A percentile compares a stretch with the other conserved stretches of the same genome.
Evolutionary conservation across 2,329 filamentous ascomycete genomes (phyloP).

Genomic region (Trichoderma asperellum): DNA sequence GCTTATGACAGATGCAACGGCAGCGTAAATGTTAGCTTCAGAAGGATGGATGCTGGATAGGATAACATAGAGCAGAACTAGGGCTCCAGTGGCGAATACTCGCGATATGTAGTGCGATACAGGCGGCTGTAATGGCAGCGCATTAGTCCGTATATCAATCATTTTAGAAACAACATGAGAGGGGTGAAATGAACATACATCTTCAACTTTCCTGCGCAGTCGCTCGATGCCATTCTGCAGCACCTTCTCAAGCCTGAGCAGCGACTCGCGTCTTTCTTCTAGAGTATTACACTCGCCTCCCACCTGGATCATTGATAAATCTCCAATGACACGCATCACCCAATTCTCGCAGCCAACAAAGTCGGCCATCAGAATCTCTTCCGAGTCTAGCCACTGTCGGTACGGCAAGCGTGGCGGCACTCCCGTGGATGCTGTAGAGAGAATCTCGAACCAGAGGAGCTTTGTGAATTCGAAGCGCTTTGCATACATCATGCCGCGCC

Average conservation of each 20-base stretch:
- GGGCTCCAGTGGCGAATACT: slow-evolving; percentile 12
- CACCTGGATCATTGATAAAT: slow-evolving; percentile 11
- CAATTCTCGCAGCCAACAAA: slow-evolving; percentile 22
- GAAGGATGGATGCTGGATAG: not conserved
- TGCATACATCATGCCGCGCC: slow-evolving; percentile 16
- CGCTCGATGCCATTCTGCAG: slow-evolving; percentile 7
- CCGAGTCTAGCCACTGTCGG: slow-evolving; percentile 14
- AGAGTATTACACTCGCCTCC: not conserved
- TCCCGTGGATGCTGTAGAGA: slow-evolving; percentile 16
- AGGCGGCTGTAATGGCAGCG: not conserved
- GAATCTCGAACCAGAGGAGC: slow-evolving; percentile 16
- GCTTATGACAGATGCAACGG: slow-evolving; percentile 7
- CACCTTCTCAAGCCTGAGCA: not conserved
- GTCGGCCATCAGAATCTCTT: slow-evolving; percentile 23
- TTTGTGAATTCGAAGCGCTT: slow-evolving; percentile 22
- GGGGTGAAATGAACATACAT: not conserved
- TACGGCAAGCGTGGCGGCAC: slow-evolving; percentile 9
- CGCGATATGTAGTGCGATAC: slow-evolving; percentile 21
- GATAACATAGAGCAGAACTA: slow-evolving; percentile 7
- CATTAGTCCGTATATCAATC: not conserved
- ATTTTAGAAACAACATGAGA: not conserved
- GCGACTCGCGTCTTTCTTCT: not conserved
- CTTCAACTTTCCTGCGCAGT: not conserved
- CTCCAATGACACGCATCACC: slow-evolving; percentile 23
- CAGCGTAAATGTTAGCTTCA: slow-evolving; percentile 8